Conservation (phyloP, 73 alveolate genomes). For the Tetrahymena malaccensis region DNA sequence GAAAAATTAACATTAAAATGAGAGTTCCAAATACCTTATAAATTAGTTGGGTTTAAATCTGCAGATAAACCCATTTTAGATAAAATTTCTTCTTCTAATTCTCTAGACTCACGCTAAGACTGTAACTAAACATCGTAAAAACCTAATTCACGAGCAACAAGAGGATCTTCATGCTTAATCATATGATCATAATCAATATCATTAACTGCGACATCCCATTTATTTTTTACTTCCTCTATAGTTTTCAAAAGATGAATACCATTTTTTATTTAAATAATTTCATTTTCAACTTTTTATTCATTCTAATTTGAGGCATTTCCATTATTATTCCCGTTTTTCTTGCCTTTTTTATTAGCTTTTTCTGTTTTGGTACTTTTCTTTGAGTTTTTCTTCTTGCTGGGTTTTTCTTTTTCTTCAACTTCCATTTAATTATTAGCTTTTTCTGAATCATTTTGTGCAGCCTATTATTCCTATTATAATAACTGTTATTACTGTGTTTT, state of each 20-base stretch:
- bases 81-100: background rate
- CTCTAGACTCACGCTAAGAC: background rate
- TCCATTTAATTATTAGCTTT: background rate
- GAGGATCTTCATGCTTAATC: background rate
- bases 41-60: background rate
- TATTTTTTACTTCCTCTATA: background rate
- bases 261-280: background rate
- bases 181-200: background rate
- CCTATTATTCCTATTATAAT: background rate
- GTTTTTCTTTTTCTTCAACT: background rate
- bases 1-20: background rate
- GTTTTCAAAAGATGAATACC: background rate
- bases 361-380: background rate
- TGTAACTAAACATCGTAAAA: background rate
- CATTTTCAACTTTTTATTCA: background rate
- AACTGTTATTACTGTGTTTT: background rate
- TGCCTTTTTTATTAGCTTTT: background rate
- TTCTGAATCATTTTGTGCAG: background rate
- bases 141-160: background rate
- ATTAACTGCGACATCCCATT: background rate
- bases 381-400: background rate
- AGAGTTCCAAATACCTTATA: background rate
- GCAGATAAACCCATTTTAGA: background rate
- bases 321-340: background rate
- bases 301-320: background rate